Evolutionary conservation across 352 stramenopile genomes (phyloP).

Genomic region (Phytophthora sojae): DNA sequence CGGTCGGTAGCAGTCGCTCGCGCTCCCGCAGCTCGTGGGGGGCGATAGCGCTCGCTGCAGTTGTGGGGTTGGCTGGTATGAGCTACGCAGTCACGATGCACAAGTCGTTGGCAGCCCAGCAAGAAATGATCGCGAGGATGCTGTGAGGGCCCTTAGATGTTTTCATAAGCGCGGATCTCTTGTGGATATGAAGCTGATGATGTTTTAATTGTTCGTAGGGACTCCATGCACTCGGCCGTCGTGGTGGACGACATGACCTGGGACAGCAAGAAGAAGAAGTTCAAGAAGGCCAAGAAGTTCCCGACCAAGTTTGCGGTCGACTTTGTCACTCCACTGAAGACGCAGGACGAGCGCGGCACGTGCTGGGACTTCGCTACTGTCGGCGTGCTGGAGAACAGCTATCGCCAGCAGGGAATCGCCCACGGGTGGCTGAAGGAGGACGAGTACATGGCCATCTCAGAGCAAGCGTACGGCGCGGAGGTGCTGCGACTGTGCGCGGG

Average conservation of each 20-base stretch:
- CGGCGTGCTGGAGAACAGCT: conserved; percentile 62
- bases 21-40: conserved; percentile 6
- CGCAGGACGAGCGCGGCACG: conserved; percentile 71
- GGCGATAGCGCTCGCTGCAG: not conserved
- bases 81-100: conserved; percentile 22
- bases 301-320: conserved; percentile 63
- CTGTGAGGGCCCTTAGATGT: conserved; percentile 23
- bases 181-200: not conserved
- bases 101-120: conserved; percentile 17
- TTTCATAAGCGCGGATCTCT: not conserved
- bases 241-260: conserved; percentile 31
- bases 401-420: conserved; percentile 58
- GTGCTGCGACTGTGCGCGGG: conserved; percentile 65
- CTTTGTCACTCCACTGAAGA: conserved; percentile 64
- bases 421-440: conserved; percentile 57
- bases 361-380: conserved; percentile 71
- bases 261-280: conserved; percentile 23
- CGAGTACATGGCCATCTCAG: conserved; percentile 63
- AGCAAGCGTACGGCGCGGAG: conserved; percentile 73
- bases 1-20: not conserved
- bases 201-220: conserved; percentile 14
- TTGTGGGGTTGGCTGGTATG: conserved; percentile 11
- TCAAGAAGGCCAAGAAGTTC: conserved; percentile 30
- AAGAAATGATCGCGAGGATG: conserved; percentile 20
- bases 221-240: conserved; percentile 53